Evolutionary conservation across 805 yeast species (phyloP), one percentile per base, ranked within the genome.

Genomic region (Candida golubevii): DNA sequence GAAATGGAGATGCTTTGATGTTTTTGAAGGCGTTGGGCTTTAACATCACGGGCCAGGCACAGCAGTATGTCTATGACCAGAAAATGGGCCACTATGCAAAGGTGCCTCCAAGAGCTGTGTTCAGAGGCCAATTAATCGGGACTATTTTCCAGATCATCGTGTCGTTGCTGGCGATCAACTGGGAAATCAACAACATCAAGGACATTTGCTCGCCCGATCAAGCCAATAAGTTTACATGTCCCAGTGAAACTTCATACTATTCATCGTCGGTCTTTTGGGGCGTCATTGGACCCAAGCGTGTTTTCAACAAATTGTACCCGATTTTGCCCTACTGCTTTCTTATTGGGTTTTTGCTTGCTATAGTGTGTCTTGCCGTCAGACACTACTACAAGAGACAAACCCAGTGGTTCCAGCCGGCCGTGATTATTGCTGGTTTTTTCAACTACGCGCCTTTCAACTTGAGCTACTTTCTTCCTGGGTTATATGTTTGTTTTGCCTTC

Each of bases 381-480:
- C 69, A 66, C 53, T 68, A 69, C 69, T 74, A 71, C 48, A 64
- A 58, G 50, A 55, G 61, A 26, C 61, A 59, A 30, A 48, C 55
- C 27, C 54, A 48, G 41, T 60, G 57, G 58, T 49, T 62, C 48
- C 53, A 61, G 51, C 59, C 69, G 65, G 69, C 71, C 11, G 67
- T 70, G 35, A 67, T 69, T 61, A 68, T 69, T 58, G 59, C 67
- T 12, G 75, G 74, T 52, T 63, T 72, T 13, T 82, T 81, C 60
- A 82, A 79, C 59, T 82, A 80, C 62, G 72, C 77, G 15, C 62
- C 79, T 6, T 82, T 74, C 65, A 74, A 80, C 35, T 57, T 69
- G 26, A 26, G 45, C 8, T 53, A 53, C 46, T 43, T 28, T 36
- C 47, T 47, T 13, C 47, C 46, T 1, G 47, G 54, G 7, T 15